Evolutionary conservation across 83 land plant species (phyloP).

Genomic region (Isoetes engelmannii): DNA sequence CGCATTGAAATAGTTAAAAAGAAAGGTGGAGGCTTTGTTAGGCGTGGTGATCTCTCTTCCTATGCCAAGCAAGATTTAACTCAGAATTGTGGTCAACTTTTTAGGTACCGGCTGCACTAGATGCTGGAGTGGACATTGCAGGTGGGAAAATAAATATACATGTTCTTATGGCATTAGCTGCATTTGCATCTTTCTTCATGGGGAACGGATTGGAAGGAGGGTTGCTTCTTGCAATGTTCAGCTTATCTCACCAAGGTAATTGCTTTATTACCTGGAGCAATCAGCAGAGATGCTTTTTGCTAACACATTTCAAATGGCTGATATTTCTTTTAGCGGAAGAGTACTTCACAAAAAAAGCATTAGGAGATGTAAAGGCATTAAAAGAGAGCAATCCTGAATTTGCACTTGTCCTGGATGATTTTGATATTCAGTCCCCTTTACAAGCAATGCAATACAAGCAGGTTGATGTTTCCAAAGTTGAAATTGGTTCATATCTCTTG

Average conservation of each 20-base stretch:
- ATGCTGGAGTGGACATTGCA: conserved; percentile 71
- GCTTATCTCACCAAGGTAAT: conserved; percentile 87
- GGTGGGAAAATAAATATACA: conserved; percentile 92
- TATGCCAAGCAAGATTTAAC: background rate
- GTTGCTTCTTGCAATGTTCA: conserved; percentile 95
- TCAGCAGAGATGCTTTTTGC: conserved; percentile 5
- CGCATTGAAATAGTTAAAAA: no score
- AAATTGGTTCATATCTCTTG: conserved; percentile 70
- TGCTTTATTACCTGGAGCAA: background rate
- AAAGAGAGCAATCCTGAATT: conserved; percentile 91
- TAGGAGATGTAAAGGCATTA: conserved; percentile 89
- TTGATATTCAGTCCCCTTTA: conserved; percentile 26
- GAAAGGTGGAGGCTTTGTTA: no score
- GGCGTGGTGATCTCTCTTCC: no score
- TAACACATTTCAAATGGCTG: background rate
- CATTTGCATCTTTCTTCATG: conserved; percentile 93
- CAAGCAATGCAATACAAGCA: conserved; percentile 51
- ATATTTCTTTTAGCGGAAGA: conserved; percentile 69
- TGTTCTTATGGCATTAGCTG: conserved; percentile 95
- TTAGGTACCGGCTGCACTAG: conserved; percentile 84
- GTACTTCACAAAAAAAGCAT: conserved; percentile 76
- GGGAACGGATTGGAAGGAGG: conserved; percentile 94
- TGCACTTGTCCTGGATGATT: conserved; percentile 65
- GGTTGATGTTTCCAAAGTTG: conserved; percentile 63
- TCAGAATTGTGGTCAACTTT: background rate